Percentiles rank a stretch among this genome's conserved stretches.
phyloP scores from a whole-genome alignment of 331 rosid genomes.

The Phaseolus coccineus region DNA sequence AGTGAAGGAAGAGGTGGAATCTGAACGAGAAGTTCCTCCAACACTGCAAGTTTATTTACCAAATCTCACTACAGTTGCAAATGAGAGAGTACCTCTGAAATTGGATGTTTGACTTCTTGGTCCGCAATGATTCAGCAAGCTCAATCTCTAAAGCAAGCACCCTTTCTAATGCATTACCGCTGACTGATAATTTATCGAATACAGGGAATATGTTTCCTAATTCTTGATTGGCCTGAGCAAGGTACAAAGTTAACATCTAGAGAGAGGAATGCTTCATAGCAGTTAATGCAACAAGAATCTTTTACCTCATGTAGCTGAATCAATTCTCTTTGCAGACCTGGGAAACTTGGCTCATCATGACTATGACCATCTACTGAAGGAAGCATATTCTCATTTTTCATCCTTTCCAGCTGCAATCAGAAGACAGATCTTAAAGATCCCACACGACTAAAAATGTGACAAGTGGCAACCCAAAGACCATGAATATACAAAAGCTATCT shows the following conservation, averaged over 20 bases:
- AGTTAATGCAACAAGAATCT: slow-evolving; percentile 33
- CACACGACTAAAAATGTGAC: slow-evolving; percentile 6
- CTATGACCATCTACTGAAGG: slow-evolving; percentile 56
- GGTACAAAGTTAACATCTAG: slow-evolving; percentile 29
- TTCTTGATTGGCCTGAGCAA: slow-evolving; percentile 84
- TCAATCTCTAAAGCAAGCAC: slow-evolving; percentile 96
- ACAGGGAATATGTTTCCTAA: slow-evolving; percentile 76
- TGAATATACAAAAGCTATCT: slow-evolving; percentile 22
- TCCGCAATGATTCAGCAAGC: slow-evolving; percentile 90
- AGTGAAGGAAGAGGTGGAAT: slow-evolving; percentile 19
- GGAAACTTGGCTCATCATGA: slow-evolving; percentile 58
- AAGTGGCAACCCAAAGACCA: neutral
- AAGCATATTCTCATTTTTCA: slow-evolving; percentile 79
- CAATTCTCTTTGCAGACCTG: slow-evolving; percentile 75
- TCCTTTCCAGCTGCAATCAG: slow-evolving; percentile 83
- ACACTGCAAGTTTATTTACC: slow-evolving; percentile 35
- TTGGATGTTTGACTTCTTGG: slow-evolving; percentile 72
- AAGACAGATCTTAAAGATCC: slow-evolving; percentile 39
- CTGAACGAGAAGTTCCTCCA: neutral
- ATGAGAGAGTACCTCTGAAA: slow-evolving; percentile 82
- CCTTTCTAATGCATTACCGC: slow-evolving; percentile 93
- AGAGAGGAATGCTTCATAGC: slow-evolving; percentile 20
- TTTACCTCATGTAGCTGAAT: slow-evolving; percentile 79
- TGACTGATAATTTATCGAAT: slow-evolving; percentile 63
- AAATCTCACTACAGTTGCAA: slow-evolving; percentile 21